A percentile compares a stretch with the other conserved stretches of the same genome.
Conservation (phyloP, 2,329 filamentous ascomycete species). For the Aspergillus caelatus region DNA sequence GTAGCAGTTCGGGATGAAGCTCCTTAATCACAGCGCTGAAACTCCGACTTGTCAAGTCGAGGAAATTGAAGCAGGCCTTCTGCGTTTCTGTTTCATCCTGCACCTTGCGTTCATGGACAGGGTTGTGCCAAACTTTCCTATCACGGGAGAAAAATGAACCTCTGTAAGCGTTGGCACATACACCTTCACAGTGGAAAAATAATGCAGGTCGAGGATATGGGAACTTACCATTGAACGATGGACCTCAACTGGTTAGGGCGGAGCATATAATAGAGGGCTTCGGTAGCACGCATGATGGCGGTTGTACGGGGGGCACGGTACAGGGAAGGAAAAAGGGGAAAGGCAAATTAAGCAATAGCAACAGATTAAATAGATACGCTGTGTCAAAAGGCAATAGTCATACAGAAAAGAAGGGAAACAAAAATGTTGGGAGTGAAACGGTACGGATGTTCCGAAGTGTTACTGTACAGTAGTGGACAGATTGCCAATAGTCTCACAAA, state of each 20-base stretch:
- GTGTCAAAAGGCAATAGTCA: slow-evolving; percentile 12
- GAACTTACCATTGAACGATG: slow-evolving; percentile 81
- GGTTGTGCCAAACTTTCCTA: slow-evolving; percentile 97
- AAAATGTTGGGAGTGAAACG: slow-evolving; percentile 3
- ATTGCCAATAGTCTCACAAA: background rate
- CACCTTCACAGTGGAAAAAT: background rate
- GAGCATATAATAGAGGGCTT: slow-evolving; percentile 70
- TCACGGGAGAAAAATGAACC: slow-evolving; percentile 4
- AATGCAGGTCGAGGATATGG: background rate
- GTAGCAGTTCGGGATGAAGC: slow-evolving; percentile 87
- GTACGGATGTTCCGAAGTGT: background rate
- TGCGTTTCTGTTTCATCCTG: slow-evolving; percentile 74
- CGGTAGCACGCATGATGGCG: slow-evolving; percentile 41
- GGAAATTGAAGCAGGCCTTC: slow-evolving; percentile 80
- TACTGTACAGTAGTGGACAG: slow-evolving; percentile 3
- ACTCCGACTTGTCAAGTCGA: slow-evolving; percentile 87
- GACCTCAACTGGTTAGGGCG: slow-evolving; percentile 78
- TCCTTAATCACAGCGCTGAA: slow-evolving; percentile 94
- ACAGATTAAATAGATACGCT: slow-evolving; percentile 18
- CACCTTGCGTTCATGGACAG: slow-evolving; percentile 80
- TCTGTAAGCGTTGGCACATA: slow-evolving; percentile 18
- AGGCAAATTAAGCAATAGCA: slow-evolving; percentile 21
- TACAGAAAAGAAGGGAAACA: slow-evolving; percentile 16
- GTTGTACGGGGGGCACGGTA: slow-evolving; percentile 18
- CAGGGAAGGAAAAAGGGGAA: slow-evolving; percentile 12